Evolutionary conservation across 352 stramenopile species (phyloP).

Genomic region (Phytophthora foliorum): DNA sequence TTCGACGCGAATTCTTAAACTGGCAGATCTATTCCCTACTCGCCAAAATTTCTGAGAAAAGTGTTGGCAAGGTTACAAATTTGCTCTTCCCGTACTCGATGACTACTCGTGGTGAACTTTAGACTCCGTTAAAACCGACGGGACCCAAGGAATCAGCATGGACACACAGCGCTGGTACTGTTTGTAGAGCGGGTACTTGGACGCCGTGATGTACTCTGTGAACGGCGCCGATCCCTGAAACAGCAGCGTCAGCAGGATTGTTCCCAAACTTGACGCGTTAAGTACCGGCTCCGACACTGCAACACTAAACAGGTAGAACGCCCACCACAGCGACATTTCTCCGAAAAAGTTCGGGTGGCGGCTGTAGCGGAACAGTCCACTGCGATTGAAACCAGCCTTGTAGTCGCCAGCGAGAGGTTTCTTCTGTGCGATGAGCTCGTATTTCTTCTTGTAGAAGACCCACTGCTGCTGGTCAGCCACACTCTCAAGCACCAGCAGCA

Average conservation of each 20-base stretch:
- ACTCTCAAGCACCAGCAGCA: conserved; percentile 82
- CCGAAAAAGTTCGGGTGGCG: conserved; percentile 96
- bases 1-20: too few species aligned
- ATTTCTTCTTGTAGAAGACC: conserved; percentile 92
- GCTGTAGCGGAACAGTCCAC: conserved; percentile 92
- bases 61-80: too few species aligned
- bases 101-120: conserved; percentile 13
- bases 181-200: conserved; percentile 93
- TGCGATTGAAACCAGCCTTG: conserved; percentile 84
- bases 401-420: conserved; percentile 72
- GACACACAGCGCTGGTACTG: conserved; percentile 86
- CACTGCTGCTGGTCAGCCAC: conserved; percentile 94
- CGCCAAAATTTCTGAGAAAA: not conserved
- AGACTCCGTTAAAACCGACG: not conserved
- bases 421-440: conserved; percentile 62
- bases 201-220: conserved; percentile 90
- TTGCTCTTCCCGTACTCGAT: not conserved
- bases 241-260: conserved; percentile 84
- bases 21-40: too few species aligned
- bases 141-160: conserved; percentile 56
- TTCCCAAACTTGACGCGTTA: conserved; percentile 87
- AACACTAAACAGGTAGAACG: conserved; percentile 93
- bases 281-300: conserved; percentile 49
- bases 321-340: conserved; percentile 93
- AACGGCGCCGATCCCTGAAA: conserved; percentile 93